phyloP scores from a whole-genome alignment of 306 rosid species.

The Cucumis melo region DNA sequence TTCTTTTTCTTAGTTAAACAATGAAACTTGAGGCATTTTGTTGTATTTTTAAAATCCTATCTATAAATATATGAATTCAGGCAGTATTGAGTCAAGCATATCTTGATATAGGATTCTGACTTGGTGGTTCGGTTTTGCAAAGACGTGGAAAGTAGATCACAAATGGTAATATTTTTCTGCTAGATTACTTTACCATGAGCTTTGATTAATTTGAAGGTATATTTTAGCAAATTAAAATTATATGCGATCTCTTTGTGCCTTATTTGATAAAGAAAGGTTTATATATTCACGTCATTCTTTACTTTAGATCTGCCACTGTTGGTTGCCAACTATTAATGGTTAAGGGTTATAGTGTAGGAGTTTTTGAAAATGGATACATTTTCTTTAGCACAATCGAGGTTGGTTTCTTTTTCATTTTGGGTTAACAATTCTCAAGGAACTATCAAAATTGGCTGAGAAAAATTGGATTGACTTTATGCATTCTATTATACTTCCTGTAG shows the following conservation, averaged over 20 bases:
- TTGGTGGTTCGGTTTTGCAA: constrained; percentile 75
- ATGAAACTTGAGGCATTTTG: background rate
- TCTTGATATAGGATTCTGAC: constrained; percentile 50
- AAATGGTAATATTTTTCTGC: constrained; percentile 42
- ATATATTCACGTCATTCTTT: background rate
- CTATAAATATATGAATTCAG: constrained; percentile 5
- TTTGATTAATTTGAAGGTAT: background rate
- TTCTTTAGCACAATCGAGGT: background rate
- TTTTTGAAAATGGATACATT: background rate
- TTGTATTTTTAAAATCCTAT: background rate
- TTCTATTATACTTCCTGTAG: background rate
- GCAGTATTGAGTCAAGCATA: constrained; percentile 15
- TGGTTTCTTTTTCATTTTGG: background rate
- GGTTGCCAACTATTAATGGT: background rate
- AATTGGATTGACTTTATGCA: background rate
- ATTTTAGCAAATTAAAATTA: background rate
- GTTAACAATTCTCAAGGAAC: background rate
- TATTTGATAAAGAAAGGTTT: background rate
- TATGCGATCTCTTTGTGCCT: background rate
- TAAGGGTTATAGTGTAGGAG: background rate
- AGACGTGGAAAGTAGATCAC: constrained; percentile 87
- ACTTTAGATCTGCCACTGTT: background rate
- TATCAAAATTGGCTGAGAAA: background rate
- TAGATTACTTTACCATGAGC: constrained; percentile 10
- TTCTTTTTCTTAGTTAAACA: background rate